Base-by-base conservation (phyloP, 495 filamentous ascomycete species). In the Penicillium cosmopolitanum region DNA sequence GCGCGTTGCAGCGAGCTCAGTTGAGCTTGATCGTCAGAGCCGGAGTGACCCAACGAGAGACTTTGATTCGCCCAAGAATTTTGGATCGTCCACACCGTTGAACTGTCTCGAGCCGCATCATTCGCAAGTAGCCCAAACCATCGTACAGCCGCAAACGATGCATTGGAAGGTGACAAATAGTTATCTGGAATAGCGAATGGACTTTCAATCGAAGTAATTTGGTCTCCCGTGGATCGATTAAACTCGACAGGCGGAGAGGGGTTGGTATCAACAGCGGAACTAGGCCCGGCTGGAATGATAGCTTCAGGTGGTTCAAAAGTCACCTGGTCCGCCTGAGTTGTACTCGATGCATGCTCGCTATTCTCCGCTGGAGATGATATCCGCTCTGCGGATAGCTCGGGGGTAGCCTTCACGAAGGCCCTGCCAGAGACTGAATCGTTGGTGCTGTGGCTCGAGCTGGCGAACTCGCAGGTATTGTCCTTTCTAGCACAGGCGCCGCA, bases 111-210 rank as follows among this genome's bases (percentile, higher is more conserved):
- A 6, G 57, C 54, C 2, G 51, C 57, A 58, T 63, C 64, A 53
- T 33, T 61, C 4, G 60, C 57, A 16, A 66, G 23, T 4, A 66
- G 47, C 8, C 57, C 64, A 31, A 66, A 63, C 64, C 64, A 66
- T 31, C 46, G 34, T 4, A 62, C 53, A 5, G 64, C 57, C 1
- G 64, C 64, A 43, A 28, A 31, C 2, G 55, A 50, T 23, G 55
- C 55, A 50, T 57, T 50, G 2, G 55, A 50, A 7, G 55, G 55
- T 38, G 55, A 58, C n/a, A 50, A 36, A 28, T 34, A 50, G 1
- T 9, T 19, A 28, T 57, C n/a, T 50, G 42, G 55, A 50, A 38
- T 28, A 12, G 16, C 19, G 0, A 57, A 16, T 25, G 55, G 55
- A 3, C 31, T 57, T 3, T 47, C 16, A 19, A 5, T 40, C 12